A percentile compares a stretch with the other conserved stretches of the same genome.
Conservation (phyloP, 1,139 yeast genomes). For the Suhomyces atakaporum region DNA sequence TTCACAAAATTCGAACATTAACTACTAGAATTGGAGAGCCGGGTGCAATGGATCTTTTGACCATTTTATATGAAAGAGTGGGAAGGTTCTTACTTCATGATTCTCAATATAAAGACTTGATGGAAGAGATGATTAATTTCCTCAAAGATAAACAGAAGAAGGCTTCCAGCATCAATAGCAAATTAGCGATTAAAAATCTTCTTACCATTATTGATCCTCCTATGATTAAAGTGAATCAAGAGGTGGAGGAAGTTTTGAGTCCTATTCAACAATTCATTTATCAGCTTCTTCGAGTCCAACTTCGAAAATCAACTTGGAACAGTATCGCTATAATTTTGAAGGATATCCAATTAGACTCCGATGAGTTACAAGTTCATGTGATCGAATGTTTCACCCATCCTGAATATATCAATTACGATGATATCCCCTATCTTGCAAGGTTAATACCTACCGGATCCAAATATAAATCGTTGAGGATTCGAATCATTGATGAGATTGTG, state of each 20-base stretch:
- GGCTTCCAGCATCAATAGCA: conserved; percentile 52
- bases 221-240: conserved; percentile 26
- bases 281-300: conserved; percentile 52
- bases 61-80: conserved; percentile 63
- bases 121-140: conserved; percentile 63
- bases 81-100: conserved; percentile 69
- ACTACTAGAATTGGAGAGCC: conserved; percentile 53
- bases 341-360: conserved; percentile 48
- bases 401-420: conserved; percentile 60
- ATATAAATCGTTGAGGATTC: conserved; percentile 37
- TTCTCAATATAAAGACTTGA: conserved; percentile 58
- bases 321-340: conserved; percentile 42
- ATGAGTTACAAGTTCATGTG: conserved; percentile 41
- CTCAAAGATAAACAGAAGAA: conserved; percentile 54
- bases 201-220: conserved; percentile 66
- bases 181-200: conserved; percentile 61
- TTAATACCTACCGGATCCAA: conserved; percentile 38
- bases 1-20: conserved; percentile 66
- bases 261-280: conserved; percentile 53
- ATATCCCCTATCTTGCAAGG: conserved; percentile 51
- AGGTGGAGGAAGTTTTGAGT: conserved; percentile 23
- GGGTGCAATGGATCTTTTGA: conserved; percentile 65
- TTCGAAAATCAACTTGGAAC: conserved; percentile 38
- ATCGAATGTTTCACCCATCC: conserved; percentile 61
- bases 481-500: conserved; percentile 62